Base-by-base conservation (phyloP, 1,139 yeast species). In the Meyerozyma carpophila region DNA sequence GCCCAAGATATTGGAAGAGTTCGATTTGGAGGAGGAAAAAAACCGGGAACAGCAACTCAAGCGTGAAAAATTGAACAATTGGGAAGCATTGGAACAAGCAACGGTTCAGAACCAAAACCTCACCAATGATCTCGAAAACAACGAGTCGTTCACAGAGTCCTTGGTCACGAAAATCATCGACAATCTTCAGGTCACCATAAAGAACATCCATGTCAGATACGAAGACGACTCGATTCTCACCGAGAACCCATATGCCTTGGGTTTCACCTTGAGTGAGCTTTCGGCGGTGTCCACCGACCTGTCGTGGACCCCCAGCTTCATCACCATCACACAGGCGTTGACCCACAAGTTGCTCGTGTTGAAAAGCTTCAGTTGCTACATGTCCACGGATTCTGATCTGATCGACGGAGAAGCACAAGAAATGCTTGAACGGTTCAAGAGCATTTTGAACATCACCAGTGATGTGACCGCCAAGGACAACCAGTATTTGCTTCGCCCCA, bases 211-310 rank as follows among this genome's bases (percentile, higher is more conserved):
- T 62, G 64, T 94, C 14, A 75, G 98, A 46, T 93, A 91, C 57
- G 98, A 94, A 59, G 98, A 94, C 63, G 77, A 73, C 41, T 73
- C 79, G 9, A 73, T 78, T 7, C 79, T 84, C 53, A 79, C 89
- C 0, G 84, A 81, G 49, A 61, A 66, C 36, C 96, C 97, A 2
- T 88, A 88, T 53, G 75, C 97, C 0, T 66, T 91, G 29, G 99
- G 99, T 8, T 54, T 89, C 18, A 84, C 95, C 0, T 73, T 94
- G 44, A 78, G 80, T 41, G 98, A 94, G 62, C 71, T 94, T 40
- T 89, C 97, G 0, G 98, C 97, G 0, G 85, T 89, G 0, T 88
- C 97, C 0, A 84, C 98, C 0, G 93, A 91, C 61, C 82, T 77
- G 27, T 68, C 78, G 32, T 94, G 98, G 98, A 65, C 74, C 18